phyloP scores from a whole-genome alignment of 805 yeast species.

The Saccharomycopsis vini region DNA sequence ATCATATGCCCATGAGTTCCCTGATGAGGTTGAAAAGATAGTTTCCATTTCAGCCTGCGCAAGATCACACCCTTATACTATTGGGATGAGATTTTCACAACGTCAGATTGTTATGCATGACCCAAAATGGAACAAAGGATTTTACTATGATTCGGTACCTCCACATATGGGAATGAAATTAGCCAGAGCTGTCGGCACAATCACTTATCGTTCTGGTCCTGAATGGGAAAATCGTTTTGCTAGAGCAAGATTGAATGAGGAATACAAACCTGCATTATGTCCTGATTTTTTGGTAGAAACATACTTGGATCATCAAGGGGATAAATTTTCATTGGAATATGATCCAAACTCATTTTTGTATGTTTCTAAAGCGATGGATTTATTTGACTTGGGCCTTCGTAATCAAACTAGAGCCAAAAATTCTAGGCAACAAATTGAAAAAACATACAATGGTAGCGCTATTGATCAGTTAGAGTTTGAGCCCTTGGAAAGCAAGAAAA shows the following conservation, averaged over 20 bases:
- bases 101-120: conserved; percentile 91
- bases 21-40: conserved; percentile 63
- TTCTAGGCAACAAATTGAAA: conserved; percentile 33
- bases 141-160: conserved; percentile 43
- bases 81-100: conserved; percentile 89
- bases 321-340: conserved; percentile 82
- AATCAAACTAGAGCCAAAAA: conserved; percentile 37
- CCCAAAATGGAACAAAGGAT: conserved; percentile 90
- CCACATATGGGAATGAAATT: conserved; percentile 95
- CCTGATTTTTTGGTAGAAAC: conserved; percentile 92
- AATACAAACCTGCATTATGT: conserved; percentile 74
- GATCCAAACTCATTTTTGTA: conserved; percentile 86
- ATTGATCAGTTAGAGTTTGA: conserved; percentile 23
- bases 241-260: conserved; percentile 74
- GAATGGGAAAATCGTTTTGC: conserved; percentile 96
- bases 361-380: conserved; percentile 89
- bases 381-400: conserved; percentile 64
- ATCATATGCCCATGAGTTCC: conserved; percentile 79
- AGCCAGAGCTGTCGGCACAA: conserved; percentile 89
- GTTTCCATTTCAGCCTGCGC: conserved; percentile 89
- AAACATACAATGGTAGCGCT: conserved; percentile 24
- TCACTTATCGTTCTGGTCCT: conserved; percentile 91
- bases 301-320: conserved; percentile 90
- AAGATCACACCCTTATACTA: conserved; percentile 86
- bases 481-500: not conserved